Evolutionary conservation across 2,329 filamentous ascomycete genomes (phyloP).

Genomic region (Rasamsonia emersonii): DNA sequence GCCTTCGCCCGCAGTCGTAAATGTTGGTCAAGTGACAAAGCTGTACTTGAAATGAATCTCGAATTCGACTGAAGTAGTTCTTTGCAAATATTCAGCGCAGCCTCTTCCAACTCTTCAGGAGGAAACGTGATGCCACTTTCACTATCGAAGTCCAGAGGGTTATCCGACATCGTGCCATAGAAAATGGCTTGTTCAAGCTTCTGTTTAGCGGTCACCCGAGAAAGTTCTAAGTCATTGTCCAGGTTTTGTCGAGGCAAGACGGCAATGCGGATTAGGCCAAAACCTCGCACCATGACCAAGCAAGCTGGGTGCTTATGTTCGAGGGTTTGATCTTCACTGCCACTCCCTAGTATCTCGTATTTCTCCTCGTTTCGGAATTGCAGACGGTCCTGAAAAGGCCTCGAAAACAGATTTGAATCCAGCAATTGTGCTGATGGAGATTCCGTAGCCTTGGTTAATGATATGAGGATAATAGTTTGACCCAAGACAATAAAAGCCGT

Average conservation of each 20-base stretch:
- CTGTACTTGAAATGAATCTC: slow-evolving; percentile 61
- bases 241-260: slow-evolving; percentile 25
- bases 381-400: slow-evolving; percentile 77
- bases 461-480: slow-evolving; percentile 67
- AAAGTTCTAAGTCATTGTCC: slow-evolving; percentile 41
- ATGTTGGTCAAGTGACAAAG: slow-evolving; percentile 73
- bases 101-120: slow-evolving; percentile 61
- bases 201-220: slow-evolving; percentile 65
- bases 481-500: slow-evolving; percentile 78
- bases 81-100: slow-evolving; percentile 67
- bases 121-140: slow-evolving; percentile 59
- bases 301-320: slow-evolving; percentile 34
- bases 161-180: slow-evolving; percentile 72
- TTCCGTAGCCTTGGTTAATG: slow-evolving; percentile 58
- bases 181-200: slow-evolving; percentile 94
- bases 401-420: slow-evolving; percentile 54
- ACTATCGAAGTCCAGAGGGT: slow-evolving; percentile 76
- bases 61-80: slow-evolving; percentile 75
- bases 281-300: slow-evolving; percentile 48
- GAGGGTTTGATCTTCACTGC: slow-evolving; percentile 36
- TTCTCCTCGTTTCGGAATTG: slow-evolving; percentile 56
- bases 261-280: slow-evolving; percentile 49
- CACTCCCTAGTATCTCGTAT: slow-evolving; percentile 43
- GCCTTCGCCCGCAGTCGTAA: slow-evolving; percentile 64
- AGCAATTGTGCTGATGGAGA: slow-evolving; percentile 68